A percentile compares a stretch with the other conserved stretches of the same genome.
Conservation (phyloP, 352 stramenopile genomes). For the Pythium sukuiense region DNA sequence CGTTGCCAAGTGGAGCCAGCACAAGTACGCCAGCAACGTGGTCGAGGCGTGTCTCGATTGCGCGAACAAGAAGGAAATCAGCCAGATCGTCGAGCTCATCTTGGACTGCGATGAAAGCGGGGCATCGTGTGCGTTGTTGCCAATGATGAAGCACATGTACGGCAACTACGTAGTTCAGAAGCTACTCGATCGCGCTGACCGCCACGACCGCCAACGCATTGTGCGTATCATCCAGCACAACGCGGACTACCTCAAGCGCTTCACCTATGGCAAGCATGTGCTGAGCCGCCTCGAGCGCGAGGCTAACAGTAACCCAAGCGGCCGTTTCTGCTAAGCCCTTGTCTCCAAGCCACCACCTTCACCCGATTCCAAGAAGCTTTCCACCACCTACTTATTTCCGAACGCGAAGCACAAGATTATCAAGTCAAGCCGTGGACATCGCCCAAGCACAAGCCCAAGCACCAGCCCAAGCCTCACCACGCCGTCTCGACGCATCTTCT, state of each 20-base stretch:
- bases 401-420: not conserved
- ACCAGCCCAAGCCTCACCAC: not conserved
- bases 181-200: conserved; percentile 90
- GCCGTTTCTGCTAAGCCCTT: conserved; percentile 26
- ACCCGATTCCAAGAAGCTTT: not conserved
- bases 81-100: conserved; percentile 76
- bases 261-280: conserved; percentile 93
- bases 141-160: conserved; percentile 97
- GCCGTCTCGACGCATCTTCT: not conserved
- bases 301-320: conserved; percentile 8
- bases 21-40: conserved; percentile 97
- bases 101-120: conserved; percentile 74
- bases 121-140: conserved; percentile 73
- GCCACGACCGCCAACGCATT: conserved; percentile 84
- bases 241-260: conserved; percentile 89
- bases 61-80: conserved; percentile 80
- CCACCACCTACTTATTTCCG: not conserved
- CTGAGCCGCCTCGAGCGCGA: conserved; percentile 78
- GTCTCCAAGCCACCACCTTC: not conserved
- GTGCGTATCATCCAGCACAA: conserved; percentile 91
- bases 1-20: conserved; percentile 89
- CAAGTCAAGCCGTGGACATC: not conserved
- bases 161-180: conserved; percentile 97
- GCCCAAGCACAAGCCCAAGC: not conserved
- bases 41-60: conserved; percentile 94